Conservation (phyloP, 2,329 filamentous ascomycete genomes). For the Xylaria sp. region DNA sequence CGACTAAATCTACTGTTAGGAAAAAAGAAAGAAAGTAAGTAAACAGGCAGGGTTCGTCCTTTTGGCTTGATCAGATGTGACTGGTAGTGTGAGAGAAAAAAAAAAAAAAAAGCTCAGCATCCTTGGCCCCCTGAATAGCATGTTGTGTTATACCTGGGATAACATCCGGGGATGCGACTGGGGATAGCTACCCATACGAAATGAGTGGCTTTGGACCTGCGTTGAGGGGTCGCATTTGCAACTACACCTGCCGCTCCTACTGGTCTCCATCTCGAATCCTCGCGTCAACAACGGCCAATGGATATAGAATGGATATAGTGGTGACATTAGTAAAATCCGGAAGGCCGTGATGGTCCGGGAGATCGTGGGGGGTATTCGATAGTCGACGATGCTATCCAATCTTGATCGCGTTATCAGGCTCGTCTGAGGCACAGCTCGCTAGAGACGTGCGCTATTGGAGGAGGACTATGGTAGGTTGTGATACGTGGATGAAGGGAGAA, state of each 20-base stretch:
- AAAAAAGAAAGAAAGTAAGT: too few relatives aligned
- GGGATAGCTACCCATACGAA: slow-evolving; percentile 11
- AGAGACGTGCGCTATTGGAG: too few relatives aligned
- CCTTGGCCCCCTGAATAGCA: slow-evolving; percentile 7
- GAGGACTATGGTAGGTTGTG: too few relatives aligned
- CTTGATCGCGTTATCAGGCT: slow-evolving; percentile 11
- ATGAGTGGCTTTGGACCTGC: slow-evolving; percentile 35
- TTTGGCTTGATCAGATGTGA: slow-evolving; percentile 7
- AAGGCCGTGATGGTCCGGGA: slow-evolving; percentile 17
- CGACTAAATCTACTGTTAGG: too few relatives aligned
- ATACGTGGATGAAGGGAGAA: too few relatives aligned
- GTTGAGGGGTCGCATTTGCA: slow-evolving; percentile 33
- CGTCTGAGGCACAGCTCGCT: not conserved
- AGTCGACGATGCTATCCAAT: not conserved
- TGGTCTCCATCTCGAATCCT: slow-evolving; percentile 23
- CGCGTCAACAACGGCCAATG: not conserved
- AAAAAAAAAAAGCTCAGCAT: not conserved
- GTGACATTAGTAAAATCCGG: not conserved
- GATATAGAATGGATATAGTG: not conserved
- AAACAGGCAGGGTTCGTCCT: too few relatives aligned
- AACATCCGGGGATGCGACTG: slow-evolving; percentile 4
- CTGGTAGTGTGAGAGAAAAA: too few relatives aligned
- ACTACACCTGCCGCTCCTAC: slow-evolving; percentile 29
- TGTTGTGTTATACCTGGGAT: not conserved
- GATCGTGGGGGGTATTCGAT: slow-evolving; percentile 5